These are phyloP conservation scores for Breynia disticha DNA, from an alignment of 441 rosid genomes.

Conservation along the genomic window DNA sequence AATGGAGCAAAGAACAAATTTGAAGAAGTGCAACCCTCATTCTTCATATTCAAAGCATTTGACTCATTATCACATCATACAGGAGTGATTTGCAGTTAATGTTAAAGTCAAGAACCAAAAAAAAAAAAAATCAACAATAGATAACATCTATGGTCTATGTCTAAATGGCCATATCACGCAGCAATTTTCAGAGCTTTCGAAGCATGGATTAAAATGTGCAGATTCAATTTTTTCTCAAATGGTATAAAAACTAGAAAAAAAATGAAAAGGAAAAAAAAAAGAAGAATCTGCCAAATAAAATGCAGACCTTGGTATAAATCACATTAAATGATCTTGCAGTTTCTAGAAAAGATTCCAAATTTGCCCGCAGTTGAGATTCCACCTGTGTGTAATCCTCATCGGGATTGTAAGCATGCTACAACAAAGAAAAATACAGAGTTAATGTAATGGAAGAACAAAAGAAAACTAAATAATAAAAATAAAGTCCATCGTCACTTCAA, in stretches of 20 bases:
- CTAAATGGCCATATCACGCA: no score
- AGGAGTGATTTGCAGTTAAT: no score
- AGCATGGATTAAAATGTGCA: neutral
- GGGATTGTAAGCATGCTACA: conserved; percentile 87
- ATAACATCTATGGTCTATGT: no score
- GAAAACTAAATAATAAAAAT: neutral
- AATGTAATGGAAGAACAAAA: neutral
- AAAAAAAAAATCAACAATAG: no score
- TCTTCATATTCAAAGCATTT: no score
- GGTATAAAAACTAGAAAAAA: no score
- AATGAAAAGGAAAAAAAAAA: neutral
- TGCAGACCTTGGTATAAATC: conserved; percentile 76
- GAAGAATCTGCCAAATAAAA: neutral
- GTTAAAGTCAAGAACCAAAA: no score
- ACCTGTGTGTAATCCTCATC: conserved; percentile 86
- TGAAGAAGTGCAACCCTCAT: no score
- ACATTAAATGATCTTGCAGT: conserved; percentile 84
- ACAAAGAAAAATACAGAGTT: conserved; percentile 4
- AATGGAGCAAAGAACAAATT: no score
- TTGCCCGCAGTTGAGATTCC: conserved; percentile 66
- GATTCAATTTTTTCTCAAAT: no score
- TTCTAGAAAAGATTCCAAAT: conserved; percentile 83
- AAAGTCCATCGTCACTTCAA: no score
- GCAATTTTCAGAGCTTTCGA: neutral
- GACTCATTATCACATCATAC: no score